These are phyloP conservation scores for Fusarium xylarioides DNA, from an alignment of 2,329 filamentous ascomycete genomes.

Conservation along the genomic window DNA sequence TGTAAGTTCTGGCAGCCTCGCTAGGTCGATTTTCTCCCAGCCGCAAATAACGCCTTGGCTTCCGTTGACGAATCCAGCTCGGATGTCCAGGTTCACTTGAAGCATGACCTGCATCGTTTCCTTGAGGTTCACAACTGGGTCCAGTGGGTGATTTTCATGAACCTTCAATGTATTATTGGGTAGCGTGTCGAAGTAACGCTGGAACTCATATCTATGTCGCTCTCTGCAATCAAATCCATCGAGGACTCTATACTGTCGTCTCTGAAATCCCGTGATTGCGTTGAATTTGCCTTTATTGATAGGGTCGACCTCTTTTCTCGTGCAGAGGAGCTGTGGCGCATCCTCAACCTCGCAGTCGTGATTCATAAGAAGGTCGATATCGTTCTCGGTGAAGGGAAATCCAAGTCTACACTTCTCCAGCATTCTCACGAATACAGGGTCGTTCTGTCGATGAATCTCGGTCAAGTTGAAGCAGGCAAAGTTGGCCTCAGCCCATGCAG, in stretches of 20 bases:
- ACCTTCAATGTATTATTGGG: no score
- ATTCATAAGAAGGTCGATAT: constrained; percentile 56
- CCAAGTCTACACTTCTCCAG: constrained; percentile 64
- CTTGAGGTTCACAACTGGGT: neutral
- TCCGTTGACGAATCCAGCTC: neutral
- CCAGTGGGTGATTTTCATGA: neutral
- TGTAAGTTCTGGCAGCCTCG: accelerated
- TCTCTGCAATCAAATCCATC: neutral
- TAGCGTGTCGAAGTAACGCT: no score
- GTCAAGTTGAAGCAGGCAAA: constrained; percentile 63
- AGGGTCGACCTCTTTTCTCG: neutral
- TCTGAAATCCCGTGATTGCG: neutral
- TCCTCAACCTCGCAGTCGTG: constrained; percentile 49
- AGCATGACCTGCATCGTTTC: neutral
- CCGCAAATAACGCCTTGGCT: neutral
- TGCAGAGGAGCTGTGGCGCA: constrained; percentile 30
- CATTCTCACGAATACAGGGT: constrained; percentile 62
- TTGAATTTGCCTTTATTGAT: constrained; percentile 2
- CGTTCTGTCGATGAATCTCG: constrained; percentile 65
- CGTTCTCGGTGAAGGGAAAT: constrained; percentile 46
- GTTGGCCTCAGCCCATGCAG: constrained; percentile 62
- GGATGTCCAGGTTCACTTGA: neutral
- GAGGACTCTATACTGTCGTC: neutral
- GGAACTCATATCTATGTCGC: no score
- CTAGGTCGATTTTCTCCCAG: neutral